Evolutionary conservation across 495 filamentous ascomycete genomes (phyloP).

Genomic region (Lasiosphaeria hispida): DNA sequence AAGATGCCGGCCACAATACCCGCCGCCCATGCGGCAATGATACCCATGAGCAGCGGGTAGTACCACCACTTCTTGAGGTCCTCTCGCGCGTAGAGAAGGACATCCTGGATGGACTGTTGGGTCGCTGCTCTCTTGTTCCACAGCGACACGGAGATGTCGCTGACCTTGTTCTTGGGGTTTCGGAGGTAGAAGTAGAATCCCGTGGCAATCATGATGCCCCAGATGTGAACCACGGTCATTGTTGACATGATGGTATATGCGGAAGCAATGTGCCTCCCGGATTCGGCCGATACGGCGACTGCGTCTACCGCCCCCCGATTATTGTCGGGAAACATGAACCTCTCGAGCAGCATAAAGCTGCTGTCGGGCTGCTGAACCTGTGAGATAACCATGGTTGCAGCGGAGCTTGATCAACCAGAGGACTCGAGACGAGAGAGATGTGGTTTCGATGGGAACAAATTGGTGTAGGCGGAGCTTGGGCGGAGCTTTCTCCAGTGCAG

Average conservation of each 20-base stretch:
- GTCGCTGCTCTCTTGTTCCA: not conserved
- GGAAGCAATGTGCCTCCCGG: not conserved
- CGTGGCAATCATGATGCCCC: not conserved
- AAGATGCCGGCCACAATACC: not conserved
- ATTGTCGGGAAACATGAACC: not conserved
- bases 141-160: not conserved
- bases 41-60: not conserved
- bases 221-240: not conserved
- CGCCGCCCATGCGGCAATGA: not conserved
- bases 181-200: not conserved
- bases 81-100: not conserved
- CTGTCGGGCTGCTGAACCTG: not conserved
- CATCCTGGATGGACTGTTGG: not conserved
- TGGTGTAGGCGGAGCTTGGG: too few species aligned
- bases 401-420: not conserved
- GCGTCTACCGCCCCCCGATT: not conserved
- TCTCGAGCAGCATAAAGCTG: not conserved
- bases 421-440: not conserved
- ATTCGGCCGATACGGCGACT: not conserved
- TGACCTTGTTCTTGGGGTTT: not conserved
- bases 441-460: too few species aligned
- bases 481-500: too few species aligned
- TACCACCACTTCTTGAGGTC: conserved; percentile 1
- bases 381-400: not conserved
- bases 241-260: not conserved